Evolutionary conservation across 345 rosid species (phyloP).

Genomic region (Balakata baccata): DNA sequence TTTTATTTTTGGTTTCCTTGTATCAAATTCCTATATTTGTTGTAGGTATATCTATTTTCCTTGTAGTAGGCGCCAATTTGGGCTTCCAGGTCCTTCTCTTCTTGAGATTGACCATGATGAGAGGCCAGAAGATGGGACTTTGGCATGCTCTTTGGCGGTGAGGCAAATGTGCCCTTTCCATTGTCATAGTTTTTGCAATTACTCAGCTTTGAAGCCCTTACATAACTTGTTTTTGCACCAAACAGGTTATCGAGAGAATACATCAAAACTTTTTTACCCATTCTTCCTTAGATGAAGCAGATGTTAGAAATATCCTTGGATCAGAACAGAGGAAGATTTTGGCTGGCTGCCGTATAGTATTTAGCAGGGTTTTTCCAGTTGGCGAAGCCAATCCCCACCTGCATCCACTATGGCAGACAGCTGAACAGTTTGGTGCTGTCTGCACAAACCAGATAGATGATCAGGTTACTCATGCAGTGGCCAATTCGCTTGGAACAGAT

Average conservation of each 20-base stretch:
- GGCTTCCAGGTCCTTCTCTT: constrained; percentile 94
- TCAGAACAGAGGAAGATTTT: constrained; percentile 79
- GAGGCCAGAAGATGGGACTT: constrained; percentile 93
- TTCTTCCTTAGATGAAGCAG: constrained; percentile 67
- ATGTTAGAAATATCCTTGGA: constrained; percentile 84
- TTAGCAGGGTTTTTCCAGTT: constrained; percentile 91
- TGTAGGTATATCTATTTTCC: constrained; percentile 95
- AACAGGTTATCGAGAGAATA: constrained; percentile 84
- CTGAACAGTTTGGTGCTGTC: constrained; percentile 96
- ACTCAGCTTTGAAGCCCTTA: neutral
- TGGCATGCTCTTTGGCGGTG: constrained; percentile 92
- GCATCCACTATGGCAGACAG: constrained; percentile 94
- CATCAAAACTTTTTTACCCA: constrained; percentile 75
- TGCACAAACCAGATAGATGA: constrained; percentile 88
- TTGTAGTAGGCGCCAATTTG: constrained; percentile 95
- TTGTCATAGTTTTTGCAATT: neutral
- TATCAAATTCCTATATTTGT: constrained; percentile 3
- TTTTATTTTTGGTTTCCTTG: neutral
- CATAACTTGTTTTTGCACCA: constrained; percentile 7
- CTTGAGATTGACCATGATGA: constrained; percentile 97
- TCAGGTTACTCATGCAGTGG: constrained; percentile 94
- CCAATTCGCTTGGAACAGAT: constrained; percentile 90
- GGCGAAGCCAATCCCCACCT: constrained; percentile 93
- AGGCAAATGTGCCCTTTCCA: constrained; percentile 28
- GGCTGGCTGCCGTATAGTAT: constrained; percentile 78